Evolutionary conservation across 2,329 filamentous ascomycete species (phyloP), one percentile per base, ranked within the genome.

Genomic region (Penicillium fuscoglaucum): DNA sequence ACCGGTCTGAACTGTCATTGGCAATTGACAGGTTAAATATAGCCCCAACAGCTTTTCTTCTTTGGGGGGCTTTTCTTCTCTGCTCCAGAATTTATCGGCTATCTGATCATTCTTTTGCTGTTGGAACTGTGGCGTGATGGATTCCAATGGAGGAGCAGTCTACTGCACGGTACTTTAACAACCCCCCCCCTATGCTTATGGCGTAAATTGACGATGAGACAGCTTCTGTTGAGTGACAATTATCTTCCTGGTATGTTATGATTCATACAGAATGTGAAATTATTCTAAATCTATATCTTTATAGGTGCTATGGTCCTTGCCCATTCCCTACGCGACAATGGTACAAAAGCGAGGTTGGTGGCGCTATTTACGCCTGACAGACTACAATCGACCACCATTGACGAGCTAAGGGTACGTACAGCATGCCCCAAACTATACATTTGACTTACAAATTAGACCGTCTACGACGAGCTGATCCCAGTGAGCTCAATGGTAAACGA

Each of bases 241-340:
- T 99, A 99, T 77, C 85, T 99, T 51, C 93, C 95, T 74, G 93
- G 93, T 96, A 82, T 70, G 78, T 75, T 60, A 61, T 40, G 13
- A 31, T 37, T 24, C 0, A 48, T 13, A 15, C 31, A 10, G 4
- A n/a, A 24, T 8, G 6, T 31, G 44, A 5, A 45, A 40, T 17
- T 6, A 12, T 35, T 53, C 24, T 55, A 35, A 57, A 19, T 53
- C 31, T 55, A 35, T 52, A 19, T n/a, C 13, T 62, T 48, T 65
- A 96, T 65, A 96, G 93, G 95, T 75, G 93, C 93, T 60, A 86
- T 95, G 68, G 93, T 99, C 47, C 87, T 99, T 63, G 93, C 92
- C 61, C 93, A 98, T 80, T 98, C 95, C 35, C 81, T 99, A 57
- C 90, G 91, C 76, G 95, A 99, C 87, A 89, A 87, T 68, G 91